Evolutionary conservation across 2,329 filamentous ascomycete genomes (phyloP).

Genomic region (Epichloe sp.): DNA sequence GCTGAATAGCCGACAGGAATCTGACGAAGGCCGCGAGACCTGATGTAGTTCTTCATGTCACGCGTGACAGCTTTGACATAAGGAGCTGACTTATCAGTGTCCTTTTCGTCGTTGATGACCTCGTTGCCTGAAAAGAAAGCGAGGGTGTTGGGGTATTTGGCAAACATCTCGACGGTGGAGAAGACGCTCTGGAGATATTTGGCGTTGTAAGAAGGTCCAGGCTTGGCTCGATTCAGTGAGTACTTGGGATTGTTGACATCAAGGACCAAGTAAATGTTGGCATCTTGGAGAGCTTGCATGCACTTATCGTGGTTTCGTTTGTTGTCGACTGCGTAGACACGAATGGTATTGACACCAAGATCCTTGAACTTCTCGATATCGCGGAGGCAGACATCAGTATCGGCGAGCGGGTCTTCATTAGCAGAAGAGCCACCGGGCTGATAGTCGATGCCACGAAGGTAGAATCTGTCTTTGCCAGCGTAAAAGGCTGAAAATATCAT

Average conservation of each 20-base stretch:
- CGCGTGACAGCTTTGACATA: constrained; percentile 70
- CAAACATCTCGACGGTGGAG: constrained; percentile 74
- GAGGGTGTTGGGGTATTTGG: constrained; percentile 72
- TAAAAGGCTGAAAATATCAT: constrained; percentile 37
- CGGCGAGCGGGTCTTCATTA: constrained; percentile 61
- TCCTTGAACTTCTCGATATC: constrained; percentile 74
- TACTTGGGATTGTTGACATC: constrained; percentile 86
- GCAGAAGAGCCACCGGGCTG: constrained; percentile 46
- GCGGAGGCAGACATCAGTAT: constrained; percentile 56
- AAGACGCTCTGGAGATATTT: constrained; percentile 76
- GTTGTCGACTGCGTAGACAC: constrained; percentile 90
- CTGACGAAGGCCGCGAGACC: constrained; percentile 44
- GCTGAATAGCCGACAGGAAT: constrained; percentile 66
- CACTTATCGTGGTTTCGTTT: constrained; percentile 67
- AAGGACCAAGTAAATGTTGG: constrained; percentile 82
- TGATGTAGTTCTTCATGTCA: constrained; percentile 62
- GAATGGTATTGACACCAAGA: constrained; percentile 79
- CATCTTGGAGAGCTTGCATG: constrained; percentile 68
- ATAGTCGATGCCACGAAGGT: constrained; percentile 48
- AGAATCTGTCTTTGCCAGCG: constrained; percentile 39
- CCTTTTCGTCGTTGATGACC: constrained; percentile 55
- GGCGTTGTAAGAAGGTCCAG: constrained; percentile 75
- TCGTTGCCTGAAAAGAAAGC: constrained; percentile 78
- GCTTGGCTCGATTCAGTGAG: constrained; percentile 67
- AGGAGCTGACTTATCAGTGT: constrained; percentile 52